Conservation (phyloP, 306 rosid genomes). For the Gynostemma pentaphyllum region DNA sequence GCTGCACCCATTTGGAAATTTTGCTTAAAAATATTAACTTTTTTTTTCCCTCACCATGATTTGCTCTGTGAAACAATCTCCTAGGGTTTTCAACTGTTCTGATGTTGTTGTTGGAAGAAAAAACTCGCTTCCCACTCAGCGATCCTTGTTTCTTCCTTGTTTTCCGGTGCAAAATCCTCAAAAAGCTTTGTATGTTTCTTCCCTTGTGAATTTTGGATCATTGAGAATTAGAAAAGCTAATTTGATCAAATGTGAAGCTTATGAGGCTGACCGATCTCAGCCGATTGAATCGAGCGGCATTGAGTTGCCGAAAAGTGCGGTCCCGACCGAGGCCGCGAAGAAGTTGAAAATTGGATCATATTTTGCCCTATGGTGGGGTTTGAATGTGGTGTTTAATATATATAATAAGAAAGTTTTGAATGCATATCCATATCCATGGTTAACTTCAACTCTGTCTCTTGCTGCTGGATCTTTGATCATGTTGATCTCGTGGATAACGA, state of each 20-base stretch:
- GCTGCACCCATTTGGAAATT: conserved; percentile 10
- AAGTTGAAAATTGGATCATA: conserved; percentile 81
- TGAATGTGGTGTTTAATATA: conserved; percentile 92
- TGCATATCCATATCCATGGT: conserved; percentile 95
- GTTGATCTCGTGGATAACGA: conserved; percentile 80
- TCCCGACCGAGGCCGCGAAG: conserved; percentile 49
- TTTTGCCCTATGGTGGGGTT: conserved; percentile 93
- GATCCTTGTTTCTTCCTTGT: conserved; percentile 23
- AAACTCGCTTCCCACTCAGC: conserved; percentile 8
- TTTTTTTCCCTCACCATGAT: conserved; percentile 36
- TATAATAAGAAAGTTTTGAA: conserved; percentile 96
- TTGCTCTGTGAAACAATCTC: conserved; percentile 29
- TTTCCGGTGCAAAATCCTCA: conserved; percentile 8
- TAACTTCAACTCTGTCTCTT: conserved; percentile 87
- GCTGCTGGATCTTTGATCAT: conserved; percentile 95
- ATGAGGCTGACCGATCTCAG: conserved; percentile 46
- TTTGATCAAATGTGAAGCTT: conserved; percentile 47
- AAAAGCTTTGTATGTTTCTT: conserved; percentile 46
- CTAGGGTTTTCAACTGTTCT: conserved; percentile 14
- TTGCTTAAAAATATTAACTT: not conserved
- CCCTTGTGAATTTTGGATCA: conserved; percentile 23
- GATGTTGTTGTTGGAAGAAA: conserved; percentile 19
- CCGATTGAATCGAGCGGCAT: conserved; percentile 32
- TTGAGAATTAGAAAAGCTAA: conserved; percentile 10
- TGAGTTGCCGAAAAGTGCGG: conserved; percentile 15